Conservation (phyloP, 2,329 filamentous ascomycete genomes). For the Fusarium austroafricanum region DNA sequence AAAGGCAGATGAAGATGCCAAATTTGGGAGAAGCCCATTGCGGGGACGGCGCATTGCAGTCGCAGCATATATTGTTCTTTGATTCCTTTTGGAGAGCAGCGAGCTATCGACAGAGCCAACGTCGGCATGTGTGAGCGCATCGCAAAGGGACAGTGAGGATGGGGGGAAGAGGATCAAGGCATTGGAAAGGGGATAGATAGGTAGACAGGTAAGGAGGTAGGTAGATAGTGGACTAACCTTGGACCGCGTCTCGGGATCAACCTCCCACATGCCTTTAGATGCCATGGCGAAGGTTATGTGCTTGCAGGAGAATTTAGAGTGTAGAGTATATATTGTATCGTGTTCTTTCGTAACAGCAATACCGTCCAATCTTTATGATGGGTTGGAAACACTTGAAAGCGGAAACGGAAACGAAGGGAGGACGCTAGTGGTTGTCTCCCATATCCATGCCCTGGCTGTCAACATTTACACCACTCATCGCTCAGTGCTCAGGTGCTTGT, state of each 20-base stretch:
- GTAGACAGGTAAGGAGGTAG: not conserved
- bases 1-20: slow-evolving; percentile 97
- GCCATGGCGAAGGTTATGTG: slow-evolving; percentile 58
- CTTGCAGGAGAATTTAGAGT: slow-evolving; percentile 12
- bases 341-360: slow-evolving; percentile 1
- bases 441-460: slow-evolving; percentile 16
- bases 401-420: slow-evolving; percentile 31
- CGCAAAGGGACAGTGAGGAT: not conserved
- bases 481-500: slow-evolving; percentile 3
- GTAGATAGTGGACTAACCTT: slow-evolving; percentile 71
- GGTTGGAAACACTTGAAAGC: slow-evolving; percentile 28
- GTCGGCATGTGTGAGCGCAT: slow-evolving; percentile 29
- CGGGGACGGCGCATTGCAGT: slow-evolving; percentile 93
- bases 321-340: not conserved
- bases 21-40: slow-evolving; percentile 99
- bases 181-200: slow-evolving; percentile 10
- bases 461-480: slow-evolving; percentile 30
- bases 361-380: slow-evolving; percentile 13
- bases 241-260: slow-evolving; percentile 95
- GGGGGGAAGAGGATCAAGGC: slow-evolving; percentile 4
- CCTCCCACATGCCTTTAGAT: slow-evolving; percentile 94
- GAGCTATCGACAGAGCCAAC: slow-evolving; percentile 66
- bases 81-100: slow-evolving; percentile 90
- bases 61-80: slow-evolving; percentile 90
- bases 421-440: slow-evolving; percentile 21